Percentiles rank a stretch among this genome's conserved stretches.
phyloP scores from a whole-genome alignment of 2,329 filamentous ascomycete genomes.

The Claviceps purpurea region DNA sequence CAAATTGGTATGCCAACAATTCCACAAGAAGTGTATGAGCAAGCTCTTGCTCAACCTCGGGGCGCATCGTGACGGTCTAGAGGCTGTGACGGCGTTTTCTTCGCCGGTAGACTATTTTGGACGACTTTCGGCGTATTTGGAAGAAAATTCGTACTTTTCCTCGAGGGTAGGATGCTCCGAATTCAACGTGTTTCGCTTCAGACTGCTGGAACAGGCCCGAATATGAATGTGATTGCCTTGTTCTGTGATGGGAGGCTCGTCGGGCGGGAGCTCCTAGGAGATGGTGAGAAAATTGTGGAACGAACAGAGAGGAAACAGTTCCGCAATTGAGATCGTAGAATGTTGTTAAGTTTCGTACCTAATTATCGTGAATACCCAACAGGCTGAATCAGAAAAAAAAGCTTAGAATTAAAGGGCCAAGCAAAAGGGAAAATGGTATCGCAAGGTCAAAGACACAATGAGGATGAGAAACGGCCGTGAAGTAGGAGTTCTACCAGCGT shows the following conservation, averaged over 20 bases:
- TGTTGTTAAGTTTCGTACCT: slow-evolving; percentile 14
- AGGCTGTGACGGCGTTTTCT: not conserved
- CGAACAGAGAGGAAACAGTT: slow-evolving; percentile 7
- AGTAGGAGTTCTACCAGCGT: not conserved
- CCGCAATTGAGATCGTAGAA: slow-evolving; percentile 5
- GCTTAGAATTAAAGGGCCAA: not conserved
- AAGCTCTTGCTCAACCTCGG: slow-evolving; percentile 98
- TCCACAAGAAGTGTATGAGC: slow-evolving; percentile 96
- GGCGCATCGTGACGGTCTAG: slow-evolving; percentile 58
- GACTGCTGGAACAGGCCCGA: not conserved
- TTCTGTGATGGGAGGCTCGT: slow-evolving; percentile 2
- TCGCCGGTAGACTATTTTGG: not conserved
- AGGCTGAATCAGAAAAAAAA: slow-evolving; percentile 2
- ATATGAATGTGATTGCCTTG: not conserved
- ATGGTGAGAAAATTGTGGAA: slow-evolving; percentile 7
- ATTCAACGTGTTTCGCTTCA: not conserved
- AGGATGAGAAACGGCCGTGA: not conserved
- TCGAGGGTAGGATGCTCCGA: not conserved
- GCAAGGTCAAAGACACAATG: not conserved
- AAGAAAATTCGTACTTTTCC: not conserved
- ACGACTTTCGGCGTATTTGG: not conserved
- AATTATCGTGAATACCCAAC: slow-evolving; percentile 9
- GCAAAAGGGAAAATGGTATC: not conserved
- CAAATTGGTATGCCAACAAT: slow-evolving; percentile 98
- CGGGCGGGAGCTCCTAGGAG: slow-evolving; percentile 9